A percentile compares a stretch with the other conserved stretches of the same genome.
Evolutionary conservation across 257 asterid species (phyloP).

Genomic region (Rhazya stricta): DNA sequence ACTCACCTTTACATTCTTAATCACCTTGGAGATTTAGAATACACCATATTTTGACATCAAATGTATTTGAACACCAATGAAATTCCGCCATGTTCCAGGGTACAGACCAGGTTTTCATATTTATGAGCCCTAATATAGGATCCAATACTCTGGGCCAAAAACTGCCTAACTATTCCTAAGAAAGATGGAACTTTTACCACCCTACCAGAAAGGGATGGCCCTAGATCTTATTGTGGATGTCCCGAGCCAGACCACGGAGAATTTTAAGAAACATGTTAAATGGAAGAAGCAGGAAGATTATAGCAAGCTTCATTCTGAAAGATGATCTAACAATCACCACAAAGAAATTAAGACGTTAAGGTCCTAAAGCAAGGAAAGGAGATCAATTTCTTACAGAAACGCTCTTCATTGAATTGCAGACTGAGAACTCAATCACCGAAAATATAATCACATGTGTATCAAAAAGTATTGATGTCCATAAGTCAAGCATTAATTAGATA

Average conservation of each 20-base stretch:
- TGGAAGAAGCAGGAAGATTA: slow-evolving; percentile 1
- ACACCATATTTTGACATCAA: not conserved
- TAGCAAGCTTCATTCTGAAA: slow-evolving; percentile 4
- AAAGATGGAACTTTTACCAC: slow-evolving; percentile 13
- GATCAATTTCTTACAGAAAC: not conserved
- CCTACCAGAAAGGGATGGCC: slow-evolving; percentile 6
- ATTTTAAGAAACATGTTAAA: slow-evolving; percentile 1
- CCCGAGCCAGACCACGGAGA: slow-evolving; percentile 13
- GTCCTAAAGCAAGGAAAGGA: not conserved
- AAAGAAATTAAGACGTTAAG: not conserved
- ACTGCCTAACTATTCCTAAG: slow-evolving; percentile 11
- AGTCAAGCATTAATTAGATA: not conserved
- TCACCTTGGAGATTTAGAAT: not conserved
- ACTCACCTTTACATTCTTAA: not conserved
- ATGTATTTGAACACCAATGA: not conserved
- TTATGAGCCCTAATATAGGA: not conserved
- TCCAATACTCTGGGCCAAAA: not conserved
- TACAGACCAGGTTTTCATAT: not conserved
- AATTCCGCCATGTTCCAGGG: not conserved
- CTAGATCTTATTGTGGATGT: slow-evolving; percentile 4
- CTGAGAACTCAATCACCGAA: not conserved
- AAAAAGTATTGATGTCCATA: not conserved
- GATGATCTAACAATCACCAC: not conserved
- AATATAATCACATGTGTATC: not conserved
- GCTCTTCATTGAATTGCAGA: not conserved